These are phyloP conservation scores for Catharanthus roseus DNA, from an alignment of 257 asterid species.

Conservation along the genomic window DNA sequence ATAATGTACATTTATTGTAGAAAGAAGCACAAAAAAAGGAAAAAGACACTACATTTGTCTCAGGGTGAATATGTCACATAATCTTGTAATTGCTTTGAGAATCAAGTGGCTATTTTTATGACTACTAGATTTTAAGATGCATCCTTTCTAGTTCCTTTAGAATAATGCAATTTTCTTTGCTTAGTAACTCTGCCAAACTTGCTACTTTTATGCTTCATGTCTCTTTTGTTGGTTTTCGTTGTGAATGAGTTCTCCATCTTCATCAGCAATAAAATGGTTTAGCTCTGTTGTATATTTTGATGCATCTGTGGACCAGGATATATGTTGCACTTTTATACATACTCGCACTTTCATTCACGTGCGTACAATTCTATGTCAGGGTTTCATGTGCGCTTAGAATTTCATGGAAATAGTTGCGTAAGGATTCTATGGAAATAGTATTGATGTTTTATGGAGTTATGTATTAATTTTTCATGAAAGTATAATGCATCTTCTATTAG, in stretches of 20 bases:
- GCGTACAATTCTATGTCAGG: no score
- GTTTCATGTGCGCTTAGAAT: no score
- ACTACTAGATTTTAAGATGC: neutral
- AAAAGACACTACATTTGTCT: slow-evolving; percentile 5
- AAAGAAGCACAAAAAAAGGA: slow-evolving; percentile 7
- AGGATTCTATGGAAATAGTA: no score
- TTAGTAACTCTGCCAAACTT: neutral
- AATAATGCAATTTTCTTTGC: no score
- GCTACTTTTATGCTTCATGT: neutral
- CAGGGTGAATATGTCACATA: slow-evolving; percentile 13
- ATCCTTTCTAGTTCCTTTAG: no score
- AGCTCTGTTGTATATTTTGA: neutral
- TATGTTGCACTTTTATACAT: no score
- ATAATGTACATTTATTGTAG: slow-evolving; percentile 31
- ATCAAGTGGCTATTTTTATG: neutral
- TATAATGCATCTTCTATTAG: no score
- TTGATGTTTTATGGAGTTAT: no score
- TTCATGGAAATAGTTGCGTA: no score
- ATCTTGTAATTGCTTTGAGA: neutral
- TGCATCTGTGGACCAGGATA: neutral
- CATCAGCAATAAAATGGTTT: neutral
- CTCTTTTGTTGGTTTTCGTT: neutral
- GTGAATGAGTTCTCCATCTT: neutral
- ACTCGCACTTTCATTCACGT: no score
- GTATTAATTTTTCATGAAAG: no score